Base-by-base conservation (phyloP, 805 yeast genomes). In the Lachancea meyersii region DNA sequence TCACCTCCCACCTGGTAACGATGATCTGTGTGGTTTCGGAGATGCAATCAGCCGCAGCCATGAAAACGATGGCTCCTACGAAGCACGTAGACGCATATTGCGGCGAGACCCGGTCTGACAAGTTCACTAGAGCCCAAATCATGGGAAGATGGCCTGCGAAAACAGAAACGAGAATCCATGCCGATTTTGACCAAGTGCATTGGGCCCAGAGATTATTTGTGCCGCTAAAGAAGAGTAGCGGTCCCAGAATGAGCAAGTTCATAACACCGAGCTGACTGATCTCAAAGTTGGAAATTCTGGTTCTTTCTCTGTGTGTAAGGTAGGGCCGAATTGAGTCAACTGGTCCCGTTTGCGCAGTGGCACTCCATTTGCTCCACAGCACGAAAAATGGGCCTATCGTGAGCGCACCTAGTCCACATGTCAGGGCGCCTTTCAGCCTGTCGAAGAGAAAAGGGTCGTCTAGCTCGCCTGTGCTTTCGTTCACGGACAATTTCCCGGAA, bases 391-490 rank as follows among this genome's bases (percentile, higher is more conserved):
- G 66, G 8, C 66, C 66, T 18, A 58, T 46, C 1, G 58, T 35
- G 30, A 61, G 47, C 6, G 63, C 53, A 21, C 63, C 57, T 19
- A 63, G 35, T 14, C 67, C 67, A 33, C 61, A 57, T 14, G 60
- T 50, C 40, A 63, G 46, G 20, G 60, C 50, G 16, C 65, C 63
- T 36, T 60, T 61, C 31, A 63, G 46, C 45, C 67, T 55, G 43
- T 61, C 65, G 35, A 63, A 63, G 13, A 63, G 50, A 39, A 55
- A 63, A 4, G 67, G 67, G 40, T 61, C 60, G 20, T 53, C 54
- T 11, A 62, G 52, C 40, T 61, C 65, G n/a, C 63, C 63, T 0
- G 67, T 63, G 16, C 52, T 57, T 38, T 52, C 48, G 41, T 62
- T 60, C 27, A 60, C 48, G 16, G 64, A 54, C 31, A 57, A 31